Conservation (phyloP, 331 rosid genomes). For the Cucumis variabilis region DNA sequence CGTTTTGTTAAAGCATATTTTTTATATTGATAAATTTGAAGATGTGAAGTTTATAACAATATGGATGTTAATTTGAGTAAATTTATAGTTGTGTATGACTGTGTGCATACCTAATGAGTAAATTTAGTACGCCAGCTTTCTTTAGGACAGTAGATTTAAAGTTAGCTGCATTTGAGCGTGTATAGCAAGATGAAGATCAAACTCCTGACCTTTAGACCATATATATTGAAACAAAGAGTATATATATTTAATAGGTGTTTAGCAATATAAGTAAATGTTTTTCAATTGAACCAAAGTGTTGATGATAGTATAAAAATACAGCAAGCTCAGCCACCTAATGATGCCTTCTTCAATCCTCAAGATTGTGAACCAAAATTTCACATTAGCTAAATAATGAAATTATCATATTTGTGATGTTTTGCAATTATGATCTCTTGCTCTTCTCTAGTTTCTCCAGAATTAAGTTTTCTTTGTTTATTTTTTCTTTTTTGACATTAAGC, state of each 20-base stretch:
- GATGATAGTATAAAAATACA: constrained; percentile 79
- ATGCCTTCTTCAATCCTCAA: constrained; percentile 74
- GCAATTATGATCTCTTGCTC: no score
- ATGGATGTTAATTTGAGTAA: no score
- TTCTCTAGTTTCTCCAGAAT: no score
- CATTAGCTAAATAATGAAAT: constrained; percentile 31
- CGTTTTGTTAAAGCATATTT: no score
- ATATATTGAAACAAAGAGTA: constrained; percentile 83
- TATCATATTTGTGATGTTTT: no score
- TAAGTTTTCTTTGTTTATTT: no score
- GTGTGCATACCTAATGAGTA: constrained; percentile 1
- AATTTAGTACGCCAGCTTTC: not conserved
- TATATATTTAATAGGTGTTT: no score
- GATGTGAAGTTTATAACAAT: no score
- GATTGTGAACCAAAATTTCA: constrained; percentile 82
- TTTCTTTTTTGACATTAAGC: no score
- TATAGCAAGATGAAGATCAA: not conserved
- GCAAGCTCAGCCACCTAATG: constrained; percentile 53
- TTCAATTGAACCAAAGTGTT: constrained; percentile 69
- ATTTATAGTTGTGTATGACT: not conserved
- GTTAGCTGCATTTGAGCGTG: no score
- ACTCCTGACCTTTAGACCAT: not conserved
- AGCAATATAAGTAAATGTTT: constrained; percentile 64
- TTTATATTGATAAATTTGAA: no score
- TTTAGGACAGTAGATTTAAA: not conserved